phyloP scores from a whole-genome alignment of 140 eudicot species.

The Cichorium intybus region DNA sequence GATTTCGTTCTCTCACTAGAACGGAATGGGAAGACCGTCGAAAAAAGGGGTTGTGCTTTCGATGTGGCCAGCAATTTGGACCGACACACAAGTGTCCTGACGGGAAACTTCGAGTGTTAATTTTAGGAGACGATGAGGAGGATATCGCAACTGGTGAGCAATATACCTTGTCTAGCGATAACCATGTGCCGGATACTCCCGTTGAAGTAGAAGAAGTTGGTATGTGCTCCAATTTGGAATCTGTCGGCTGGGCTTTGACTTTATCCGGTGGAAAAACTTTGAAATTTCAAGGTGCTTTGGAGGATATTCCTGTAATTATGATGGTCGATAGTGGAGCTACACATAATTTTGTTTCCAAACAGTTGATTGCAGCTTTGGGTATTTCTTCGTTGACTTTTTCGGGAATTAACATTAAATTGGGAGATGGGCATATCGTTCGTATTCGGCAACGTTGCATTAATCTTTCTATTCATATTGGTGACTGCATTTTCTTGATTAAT shows the following conservation, averaged over 20 bases:
- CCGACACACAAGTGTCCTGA: not conserved
- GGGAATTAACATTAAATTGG: not conserved
- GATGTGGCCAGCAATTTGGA: not conserved
- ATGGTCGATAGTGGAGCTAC: not conserved
- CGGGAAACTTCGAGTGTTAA: not conserved
- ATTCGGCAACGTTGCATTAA: too few species aligned
- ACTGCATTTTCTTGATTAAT: too few species aligned
- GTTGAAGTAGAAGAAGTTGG: too few species aligned
- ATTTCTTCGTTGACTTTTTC: rapidly evolving
- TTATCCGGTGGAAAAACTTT: too few species aligned
- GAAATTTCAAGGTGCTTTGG: not conserved
- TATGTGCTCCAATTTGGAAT: too few species aligned
- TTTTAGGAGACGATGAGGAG: not conserved
- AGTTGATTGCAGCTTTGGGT: not conserved
- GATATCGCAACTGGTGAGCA: too few species aligned
- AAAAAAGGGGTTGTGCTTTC: not conserved
- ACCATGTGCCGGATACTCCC: too few species aligned
- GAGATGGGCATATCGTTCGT: not conserved
- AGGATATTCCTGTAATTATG: not conserved
- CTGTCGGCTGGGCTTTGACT: too few species aligned
- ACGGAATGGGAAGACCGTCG: conserved; percentile 6
- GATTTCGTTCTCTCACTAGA: conserved; percentile 36
- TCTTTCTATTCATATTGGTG: too few species aligned
- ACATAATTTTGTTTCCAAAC: not conserved
- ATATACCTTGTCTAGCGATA: too few species aligned